Percentiles rank a stretch among this genome's conserved stretches.
Conservation (phyloP, 148 eudicot species). For the Fagopyrum esculentum region DNA sequence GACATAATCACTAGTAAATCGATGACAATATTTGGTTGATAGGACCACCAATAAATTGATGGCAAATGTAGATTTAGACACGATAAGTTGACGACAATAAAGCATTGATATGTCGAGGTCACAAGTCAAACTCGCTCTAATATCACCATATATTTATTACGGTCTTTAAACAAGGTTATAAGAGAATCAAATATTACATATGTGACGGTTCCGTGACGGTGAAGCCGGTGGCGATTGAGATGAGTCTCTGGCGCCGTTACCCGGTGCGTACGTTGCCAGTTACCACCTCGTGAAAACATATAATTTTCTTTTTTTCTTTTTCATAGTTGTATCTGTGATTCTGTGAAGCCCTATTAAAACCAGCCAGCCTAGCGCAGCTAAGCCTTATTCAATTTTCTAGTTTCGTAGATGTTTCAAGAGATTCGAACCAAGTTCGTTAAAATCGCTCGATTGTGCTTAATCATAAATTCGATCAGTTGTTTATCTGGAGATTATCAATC, state of each 20-base stretch:
- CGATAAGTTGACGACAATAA: no score
- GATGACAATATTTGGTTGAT: no score
- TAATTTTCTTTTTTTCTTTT: neutral
- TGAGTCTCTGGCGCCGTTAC: slow-evolving; percentile 24
- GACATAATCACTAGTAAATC: no score
- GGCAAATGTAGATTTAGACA: no score
- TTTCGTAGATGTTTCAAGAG: slow-evolving; percentile 4
- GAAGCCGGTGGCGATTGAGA: slow-evolving; percentile 20
- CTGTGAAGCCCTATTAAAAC: neutral
- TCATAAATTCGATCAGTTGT: neutral
- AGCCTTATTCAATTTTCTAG: neutral
- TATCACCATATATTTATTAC: no score
- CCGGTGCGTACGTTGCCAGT: slow-evolving; percentile 11
- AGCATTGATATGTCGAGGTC: no score
- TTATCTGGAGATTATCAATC: neutral
- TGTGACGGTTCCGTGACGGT: slow-evolving; percentile 42
- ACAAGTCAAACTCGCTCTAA: no score
- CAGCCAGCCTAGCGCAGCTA: neutral
- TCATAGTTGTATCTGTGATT: neutral
- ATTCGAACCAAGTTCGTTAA: neutral
- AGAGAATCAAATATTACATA: no score
- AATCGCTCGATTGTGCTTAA: neutral
- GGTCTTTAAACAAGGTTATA: no score
- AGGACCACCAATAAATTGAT: no score
- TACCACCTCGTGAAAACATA: neutral